Percentiles rank a stretch among this genome's conserved stretches.
These are phyloP conservation scores for Gamsiella multidivaricata DNA, from an alignment of 192 early-diverging fungal genomes.

Conservation along the genomic window DNA sequence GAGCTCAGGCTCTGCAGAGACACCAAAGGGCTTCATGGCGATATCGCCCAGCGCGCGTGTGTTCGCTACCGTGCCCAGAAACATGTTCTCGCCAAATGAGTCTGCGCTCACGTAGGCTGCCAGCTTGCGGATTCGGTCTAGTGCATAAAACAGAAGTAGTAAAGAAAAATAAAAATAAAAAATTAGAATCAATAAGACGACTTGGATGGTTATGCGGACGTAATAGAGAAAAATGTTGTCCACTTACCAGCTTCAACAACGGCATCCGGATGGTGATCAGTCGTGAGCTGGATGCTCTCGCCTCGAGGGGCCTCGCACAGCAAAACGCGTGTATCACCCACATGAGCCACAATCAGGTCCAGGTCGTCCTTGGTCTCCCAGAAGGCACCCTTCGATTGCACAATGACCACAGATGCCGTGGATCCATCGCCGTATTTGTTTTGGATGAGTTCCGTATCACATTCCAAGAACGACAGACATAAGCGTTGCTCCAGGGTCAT, in stretches of 20 bases:
- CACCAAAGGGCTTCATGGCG: constrained; percentile 75
- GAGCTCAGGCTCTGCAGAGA: constrained; percentile 78
- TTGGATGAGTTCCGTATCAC: constrained; percentile 61
- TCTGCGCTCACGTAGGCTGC: constrained; percentile 80
- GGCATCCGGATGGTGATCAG: constrained; percentile 76
- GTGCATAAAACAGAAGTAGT: constrained; percentile 2
- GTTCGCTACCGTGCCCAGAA: constrained; percentile 72
- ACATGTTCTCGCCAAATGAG: constrained; percentile 80
- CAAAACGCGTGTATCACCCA: constrained; percentile 76
- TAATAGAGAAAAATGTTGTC: too few relatives aligned
- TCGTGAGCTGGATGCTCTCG: constrained; percentile 66
- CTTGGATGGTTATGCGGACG: too few relatives aligned
- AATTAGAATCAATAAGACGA: too few relatives aligned
- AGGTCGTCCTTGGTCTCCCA: constrained; percentile 70
- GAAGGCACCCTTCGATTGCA: constrained; percentile 75
- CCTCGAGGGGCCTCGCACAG: constrained; percentile 69
- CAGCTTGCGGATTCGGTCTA: constrained; percentile 73
- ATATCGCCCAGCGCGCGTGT: constrained; percentile 79
- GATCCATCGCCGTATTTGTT: constrained; percentile 67
- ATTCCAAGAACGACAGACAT: constrained; percentile 70
- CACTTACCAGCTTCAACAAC: constrained; percentile 52
- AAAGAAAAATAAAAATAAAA: not conserved
- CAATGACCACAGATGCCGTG: constrained; percentile 72
- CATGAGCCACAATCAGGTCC: constrained; percentile 71
- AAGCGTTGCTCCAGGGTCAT: constrained; percentile 78